Evolutionary conservation across 2,329 filamentous ascomycete genomes (phyloP).

Genomic region (Cladophialophora chaetospira): DNA sequence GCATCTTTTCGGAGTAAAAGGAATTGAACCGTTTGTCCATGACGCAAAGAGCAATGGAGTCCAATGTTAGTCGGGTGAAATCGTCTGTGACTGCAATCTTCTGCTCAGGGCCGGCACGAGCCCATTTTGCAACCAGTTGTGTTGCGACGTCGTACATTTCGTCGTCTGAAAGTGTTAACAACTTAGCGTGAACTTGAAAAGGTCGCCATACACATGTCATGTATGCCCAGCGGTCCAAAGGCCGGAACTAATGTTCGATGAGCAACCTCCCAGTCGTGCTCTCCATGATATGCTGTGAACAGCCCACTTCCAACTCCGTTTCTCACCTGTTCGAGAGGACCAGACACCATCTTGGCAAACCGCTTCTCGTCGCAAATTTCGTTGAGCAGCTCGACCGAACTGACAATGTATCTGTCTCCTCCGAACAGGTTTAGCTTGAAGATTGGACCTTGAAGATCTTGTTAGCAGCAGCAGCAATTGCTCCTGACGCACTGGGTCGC

Average conservation of each 20-base stretch:
- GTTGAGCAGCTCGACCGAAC: conserved; percentile 59
- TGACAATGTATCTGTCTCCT: conserved; percentile 52
- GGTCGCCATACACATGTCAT: conserved; percentile 45
- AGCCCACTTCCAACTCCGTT: conserved; percentile 65
- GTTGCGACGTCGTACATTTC: conserved; percentile 40
- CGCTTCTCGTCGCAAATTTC: conserved; percentile 67
- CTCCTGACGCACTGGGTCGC: conserved; percentile 15
- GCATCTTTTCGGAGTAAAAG: conserved; percentile 68
- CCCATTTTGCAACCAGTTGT: conserved; percentile 47
- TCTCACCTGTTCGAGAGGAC: conserved; percentile 57
- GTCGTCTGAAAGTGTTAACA: conserved; percentile 15
- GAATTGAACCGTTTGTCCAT: conserved; percentile 75
- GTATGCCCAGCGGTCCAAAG: conserved; percentile 50
- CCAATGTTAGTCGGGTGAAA: conserved; percentile 72
- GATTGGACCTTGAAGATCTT: conserved; percentile 61
- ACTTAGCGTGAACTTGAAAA: neutral
- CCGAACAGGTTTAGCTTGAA: conserved; percentile 58
- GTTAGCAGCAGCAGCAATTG: neutral
- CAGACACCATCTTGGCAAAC: conserved; percentile 62
- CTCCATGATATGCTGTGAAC: conserved; percentile 59
- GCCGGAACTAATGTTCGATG: conserved; percentile 51
- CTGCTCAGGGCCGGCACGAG: conserved; percentile 53
- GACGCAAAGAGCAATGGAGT: conserved; percentile 71
- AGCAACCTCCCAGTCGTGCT: conserved; percentile 66
- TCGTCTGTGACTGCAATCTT: conserved; percentile 65